Base-by-base conservation (phyloP, 345 rosid species). In the Eucalyptus cloeziana region DNA sequence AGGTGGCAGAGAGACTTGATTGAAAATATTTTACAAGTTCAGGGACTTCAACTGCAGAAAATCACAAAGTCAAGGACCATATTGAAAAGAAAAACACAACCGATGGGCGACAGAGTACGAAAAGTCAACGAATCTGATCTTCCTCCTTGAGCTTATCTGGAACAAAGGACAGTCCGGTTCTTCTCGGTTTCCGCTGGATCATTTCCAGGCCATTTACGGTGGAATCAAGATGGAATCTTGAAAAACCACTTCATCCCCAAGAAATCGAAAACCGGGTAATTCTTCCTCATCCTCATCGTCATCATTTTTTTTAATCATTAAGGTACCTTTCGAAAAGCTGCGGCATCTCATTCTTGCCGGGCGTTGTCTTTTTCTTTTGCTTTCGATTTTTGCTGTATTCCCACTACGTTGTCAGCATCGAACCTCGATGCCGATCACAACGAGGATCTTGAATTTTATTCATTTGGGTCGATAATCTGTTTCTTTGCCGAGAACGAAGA, bases 241-340 rank as follows among this genome's bases (percentile, higher is more conserved):
- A 21, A 76, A 76, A 8, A 6, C 47, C 0, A 11, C 30, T 21
- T 16, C 47, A 21, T 40, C 16, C 85, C 14, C 83, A 0, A 43
- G 3, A 76, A 40, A 10, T 24, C 13, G 47, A 19, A 71, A 33
- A 5, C 45, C 43, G 15, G 83, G 83, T 37, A 21, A 37, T 21
- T 37, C 27, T 21, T 76, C 81, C 81, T 33, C 21, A 17, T 17
- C 81, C 1, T 76, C 85, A n/a, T n/a, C 76, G 3, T n/a, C 76
- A 0, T 16, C 19, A 11, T 15, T 15, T n/a, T 30, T 30, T 7
- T n/a, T n/a, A 64, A 64, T n/a, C 19, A n/a, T n/a, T 13, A n/a
- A 8, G 76, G 76, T n/a, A 64, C 76, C 21, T 64, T n/a, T n/a
- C 37, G 76, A n/a, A n/a, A 0, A 64, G 76, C 76, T 30, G 76